phyloP scores from a whole-genome alignment of 2,329 filamentous ascomycete genomes.

The Blastomyces emzantsi region DNA sequence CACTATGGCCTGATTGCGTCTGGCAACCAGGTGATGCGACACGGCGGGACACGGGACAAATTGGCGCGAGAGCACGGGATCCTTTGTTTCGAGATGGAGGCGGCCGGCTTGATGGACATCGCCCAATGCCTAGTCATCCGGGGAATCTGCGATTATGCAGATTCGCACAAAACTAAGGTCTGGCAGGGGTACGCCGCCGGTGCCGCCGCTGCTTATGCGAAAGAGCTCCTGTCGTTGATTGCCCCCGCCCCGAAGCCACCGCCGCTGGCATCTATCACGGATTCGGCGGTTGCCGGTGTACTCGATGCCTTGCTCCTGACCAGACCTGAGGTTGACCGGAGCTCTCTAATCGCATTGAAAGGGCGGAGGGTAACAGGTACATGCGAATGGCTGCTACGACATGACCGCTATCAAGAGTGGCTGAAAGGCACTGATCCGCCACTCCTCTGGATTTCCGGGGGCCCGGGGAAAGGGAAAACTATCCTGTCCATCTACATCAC shows the following conservation, averaged over 20 bases:
- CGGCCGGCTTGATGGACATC: conserved; percentile 21
- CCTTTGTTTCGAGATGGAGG: conserved; percentile 28
- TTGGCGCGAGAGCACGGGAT: conserved; percentile 14
- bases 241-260: conserved; percentile 4
- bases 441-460: conserved; percentile 22
- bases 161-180: conserved; percentile 32
- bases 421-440: conserved; percentile 10
- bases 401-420: conserved; percentile 18
- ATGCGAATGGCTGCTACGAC: conserved; percentile 20
- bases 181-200: conserved; percentile 33
- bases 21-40: conserved; percentile 21
- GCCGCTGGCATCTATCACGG: conserved; percentile 13
- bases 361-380: conserved; percentile 19
- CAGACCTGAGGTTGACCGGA: conserved; percentile 20
- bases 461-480: conserved; percentile 24
- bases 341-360: conserved; percentile 19
- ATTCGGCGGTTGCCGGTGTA: conserved; percentile 15
- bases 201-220: conserved; percentile 25
- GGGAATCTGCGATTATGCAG: conserved; percentile 36
- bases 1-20: conserved; percentile 23
- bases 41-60: conserved; percentile 14
- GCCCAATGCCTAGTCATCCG: conserved; percentile 34
- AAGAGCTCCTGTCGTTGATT: conserved; percentile 15
- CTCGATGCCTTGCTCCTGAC: conserved; percentile 20
- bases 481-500: conserved; percentile 23